Evolutionary conservation across 495 filamentous ascomycete genomes (phyloP).

Genomic region (Penicillium verhagenii): DNA sequence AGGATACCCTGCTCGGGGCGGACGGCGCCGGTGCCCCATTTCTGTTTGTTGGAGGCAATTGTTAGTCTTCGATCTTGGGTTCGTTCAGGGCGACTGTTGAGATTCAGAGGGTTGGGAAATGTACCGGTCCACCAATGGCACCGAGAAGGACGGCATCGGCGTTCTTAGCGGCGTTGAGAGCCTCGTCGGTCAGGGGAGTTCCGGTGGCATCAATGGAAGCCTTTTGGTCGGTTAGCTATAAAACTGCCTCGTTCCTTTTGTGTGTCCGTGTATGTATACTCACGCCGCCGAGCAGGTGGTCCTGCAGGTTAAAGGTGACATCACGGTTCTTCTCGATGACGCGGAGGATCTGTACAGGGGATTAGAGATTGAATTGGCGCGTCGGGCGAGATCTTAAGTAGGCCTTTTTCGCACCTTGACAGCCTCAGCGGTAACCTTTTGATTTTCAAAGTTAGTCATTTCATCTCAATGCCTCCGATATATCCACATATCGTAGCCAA

Average conservation of each 20-base stretch:
- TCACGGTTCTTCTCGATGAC: constrained; percentile 67
- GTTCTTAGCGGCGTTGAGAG: constrained; percentile 79
- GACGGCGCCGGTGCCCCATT: constrained; percentile 92
- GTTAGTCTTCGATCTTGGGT: background rate
- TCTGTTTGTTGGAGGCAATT: constrained; percentile 38
- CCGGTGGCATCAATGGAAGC: constrained; percentile 85
- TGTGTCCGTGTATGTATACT: constrained; percentile 32
- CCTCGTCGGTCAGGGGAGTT: constrained; percentile 76
- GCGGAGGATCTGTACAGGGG: constrained; percentile 53
- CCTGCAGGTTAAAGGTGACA: constrained; percentile 83
- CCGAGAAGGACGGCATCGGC: constrained; percentile 93
- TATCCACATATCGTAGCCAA: background rate
- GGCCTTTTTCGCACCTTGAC: constrained; percentile 64
- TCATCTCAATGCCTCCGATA: constrained; percentile 3
- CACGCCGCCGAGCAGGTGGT: constrained; percentile 92
- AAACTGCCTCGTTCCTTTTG: background rate
- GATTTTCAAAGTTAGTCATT: constrained; percentile 9
- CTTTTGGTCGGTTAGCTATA: constrained; percentile 19
- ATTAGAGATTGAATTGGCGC: background rate
- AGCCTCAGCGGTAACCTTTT: constrained; percentile 67
- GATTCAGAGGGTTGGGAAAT: constrained; percentile 14
- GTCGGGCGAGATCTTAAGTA: background rate
- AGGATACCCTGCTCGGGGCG: constrained; percentile 96
- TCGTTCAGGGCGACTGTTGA: background rate
- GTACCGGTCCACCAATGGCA: constrained; percentile 88